Base-by-base conservation (phyloP, 148 eudicot genomes). In the Vaccinium corymbosum region DNA sequence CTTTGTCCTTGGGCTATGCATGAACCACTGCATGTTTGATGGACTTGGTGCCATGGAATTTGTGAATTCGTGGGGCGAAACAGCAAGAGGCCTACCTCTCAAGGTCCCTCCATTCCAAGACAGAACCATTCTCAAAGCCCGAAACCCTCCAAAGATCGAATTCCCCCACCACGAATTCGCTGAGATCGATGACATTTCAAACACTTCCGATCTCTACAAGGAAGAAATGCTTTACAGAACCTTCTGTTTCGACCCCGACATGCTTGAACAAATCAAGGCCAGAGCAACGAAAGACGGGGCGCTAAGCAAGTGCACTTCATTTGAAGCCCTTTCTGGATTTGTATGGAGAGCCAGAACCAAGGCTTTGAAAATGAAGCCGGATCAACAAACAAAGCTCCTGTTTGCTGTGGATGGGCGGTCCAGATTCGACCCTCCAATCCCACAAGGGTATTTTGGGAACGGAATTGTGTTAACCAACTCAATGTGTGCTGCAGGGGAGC, bases 21-120 rank as follows among this genome's bases (percentile, higher is more conserved):
- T 93, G 93, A 92, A 93, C 89, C 95, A 93, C 70, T 89, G 94
- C 74, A 89, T 93, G 93, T 90, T 89, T 61, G 95, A 93, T 80
- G 95, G 95, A 51, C 83, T 89, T 16, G 90, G 91, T 11, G 93
- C 93, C 7, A 90, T 87, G 76, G 93, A 93, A 81, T 93, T 93
- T 76, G 89, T 90, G 71, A 91, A 90, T 87, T 90, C 94, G n/a
- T 93, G 95, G 95, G 92, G 94, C 16, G 92, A 93, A 86, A 90
- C 86, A 2, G 95, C 95, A 7, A 80, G 95, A 53, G 91, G 90
- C 53, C 49, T 89, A 52, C 86, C 91, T 27, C 57, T 93, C 29
- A 86, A 80, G 53, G 86, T 78, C 71, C 91, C 90, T 56, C 95
- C 95, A 0, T 80, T 70, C 35, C 82, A 89, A 52, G 93, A 90